Evolutionary conservation across 257 asterid genomes (phyloP).

Genomic region (Nicotiana knightiana): DNA sequence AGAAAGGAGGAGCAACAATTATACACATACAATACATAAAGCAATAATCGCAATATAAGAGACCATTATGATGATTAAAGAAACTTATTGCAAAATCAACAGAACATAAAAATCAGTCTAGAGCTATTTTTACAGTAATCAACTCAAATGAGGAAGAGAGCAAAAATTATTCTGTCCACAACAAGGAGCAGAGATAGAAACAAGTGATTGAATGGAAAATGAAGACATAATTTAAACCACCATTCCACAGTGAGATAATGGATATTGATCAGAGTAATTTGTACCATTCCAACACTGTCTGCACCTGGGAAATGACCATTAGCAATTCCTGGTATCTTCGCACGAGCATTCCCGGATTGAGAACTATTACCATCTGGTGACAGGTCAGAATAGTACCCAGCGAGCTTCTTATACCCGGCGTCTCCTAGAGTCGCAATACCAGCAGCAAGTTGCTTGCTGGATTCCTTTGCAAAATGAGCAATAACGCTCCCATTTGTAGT

Average conservation of each 20-base stretch:
- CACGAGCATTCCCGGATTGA: conserved; percentile 40
- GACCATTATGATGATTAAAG: background rate
- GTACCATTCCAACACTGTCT: conserved; percentile 78
- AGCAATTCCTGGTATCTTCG: conserved; percentile 34
- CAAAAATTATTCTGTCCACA: background rate
- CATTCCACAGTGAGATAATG: background rate
- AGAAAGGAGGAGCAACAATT: background rate
- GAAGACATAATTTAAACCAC: background rate
- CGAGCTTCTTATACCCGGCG: conserved; percentile 67
- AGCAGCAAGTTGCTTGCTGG: conserved; percentile 84
- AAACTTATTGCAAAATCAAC: background rate
- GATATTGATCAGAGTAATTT: background rate
- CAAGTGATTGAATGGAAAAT: background rate
- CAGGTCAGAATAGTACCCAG: conserved; percentile 73
- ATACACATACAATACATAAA: background rate
- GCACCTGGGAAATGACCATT: conserved; percentile 50
- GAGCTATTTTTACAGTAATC: background rate
- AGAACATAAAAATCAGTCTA: background rate
- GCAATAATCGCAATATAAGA: background rate
- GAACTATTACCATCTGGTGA: conserved; percentile 51
- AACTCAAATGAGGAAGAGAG: background rate
- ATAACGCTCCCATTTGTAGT: conserved; percentile 67
- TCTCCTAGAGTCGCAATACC: conserved; percentile 82
- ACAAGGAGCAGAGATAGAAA: conserved; percentile 2
- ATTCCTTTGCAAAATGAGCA: conserved; percentile 87